phyloP scores from a whole-genome alignment of 495 filamentous ascomycete species.

The Amniculicola lignicola region DNA sequence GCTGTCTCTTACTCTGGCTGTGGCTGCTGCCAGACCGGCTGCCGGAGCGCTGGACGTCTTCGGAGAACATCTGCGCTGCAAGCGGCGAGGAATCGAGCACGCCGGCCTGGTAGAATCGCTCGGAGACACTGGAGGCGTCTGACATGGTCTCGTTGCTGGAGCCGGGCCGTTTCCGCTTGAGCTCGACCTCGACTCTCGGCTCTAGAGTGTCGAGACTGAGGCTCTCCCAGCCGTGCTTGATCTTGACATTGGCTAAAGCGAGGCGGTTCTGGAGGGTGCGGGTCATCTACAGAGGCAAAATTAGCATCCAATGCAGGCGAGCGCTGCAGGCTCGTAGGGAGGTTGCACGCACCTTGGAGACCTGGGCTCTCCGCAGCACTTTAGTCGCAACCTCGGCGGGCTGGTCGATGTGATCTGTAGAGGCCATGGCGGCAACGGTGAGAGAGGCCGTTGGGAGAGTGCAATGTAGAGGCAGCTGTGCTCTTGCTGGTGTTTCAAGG shows the following conservation, averaged over 20 bases:
- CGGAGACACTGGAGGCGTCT: slow-evolving; percentile 70
- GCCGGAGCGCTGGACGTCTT: slow-evolving; percentile 57
- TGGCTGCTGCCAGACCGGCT: slow-evolving; percentile 54
- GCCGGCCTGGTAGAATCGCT: slow-evolving; percentile 52
- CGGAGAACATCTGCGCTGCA: slow-evolving; percentile 66
- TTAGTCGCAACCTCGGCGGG: slow-evolving; percentile 66
- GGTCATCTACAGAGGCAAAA: slow-evolving; percentile 64
- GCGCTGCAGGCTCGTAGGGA: slow-evolving; percentile 4
- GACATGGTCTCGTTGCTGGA: slow-evolving; percentile 66
- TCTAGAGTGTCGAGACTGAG: slow-evolving; percentile 72
- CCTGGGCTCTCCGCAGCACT: slow-evolving; percentile 69
- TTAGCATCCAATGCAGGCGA: slow-evolving; percentile 29
- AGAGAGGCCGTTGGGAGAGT: neutral
- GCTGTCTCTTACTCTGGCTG: slow-evolving; percentile 50
- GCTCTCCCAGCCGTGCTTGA: slow-evolving; percentile 83
- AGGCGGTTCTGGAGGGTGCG: slow-evolving; percentile 86
- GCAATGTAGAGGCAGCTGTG: slow-evolving; percentile 18
- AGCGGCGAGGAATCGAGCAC: slow-evolving; percentile 62
- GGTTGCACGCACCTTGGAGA: slow-evolving; percentile 76
- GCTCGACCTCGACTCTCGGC: slow-evolving; percentile 67
- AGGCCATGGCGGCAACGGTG: slow-evolving; percentile 35
- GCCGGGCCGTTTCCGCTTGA: slow-evolving; percentile 60
- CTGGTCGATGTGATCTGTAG: slow-evolving; percentile 37
- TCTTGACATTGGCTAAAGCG: slow-evolving; percentile 93
- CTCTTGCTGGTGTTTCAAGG: slow-evolving; percentile 26